phyloP scores from a whole-genome alignment of 441 rosid genomes.

The Codiaeum variegatum region DNA sequence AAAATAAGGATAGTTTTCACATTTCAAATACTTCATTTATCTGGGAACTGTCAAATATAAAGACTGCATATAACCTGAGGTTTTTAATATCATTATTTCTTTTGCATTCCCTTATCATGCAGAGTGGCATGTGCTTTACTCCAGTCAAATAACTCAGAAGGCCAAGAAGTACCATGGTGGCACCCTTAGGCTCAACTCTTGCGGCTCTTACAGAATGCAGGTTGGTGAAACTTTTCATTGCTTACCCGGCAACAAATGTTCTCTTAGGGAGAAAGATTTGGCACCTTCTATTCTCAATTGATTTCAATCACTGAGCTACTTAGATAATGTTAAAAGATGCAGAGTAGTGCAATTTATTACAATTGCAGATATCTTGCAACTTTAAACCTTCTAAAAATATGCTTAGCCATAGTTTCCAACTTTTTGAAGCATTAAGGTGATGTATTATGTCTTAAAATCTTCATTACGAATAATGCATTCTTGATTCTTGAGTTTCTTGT shows the following conservation, averaged over 20 bases:
- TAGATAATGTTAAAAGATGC: background rate
- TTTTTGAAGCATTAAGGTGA: background rate
- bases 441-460: background rate
- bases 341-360: background rate
- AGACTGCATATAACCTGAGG: background rate
- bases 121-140: slow-evolving; percentile 14
- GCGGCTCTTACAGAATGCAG: slow-evolving; percentile 14
- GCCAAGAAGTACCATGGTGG: slow-evolving; percentile 10
- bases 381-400: background rate
- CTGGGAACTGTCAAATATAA: background rate
- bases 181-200: slow-evolving; percentile 13
- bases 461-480: background rate
- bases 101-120: background rate
- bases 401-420: background rate
- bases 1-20: background rate
- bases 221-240: slow-evolving; percentile 6
- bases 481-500: background rate
- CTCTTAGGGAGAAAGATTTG: background rate
- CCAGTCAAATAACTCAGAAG: slow-evolving; percentile 14
- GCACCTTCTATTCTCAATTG: background rate
- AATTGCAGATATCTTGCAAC: background rate
- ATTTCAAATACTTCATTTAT: background rate
- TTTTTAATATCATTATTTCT: background rate
- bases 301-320: background rate
- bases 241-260: background rate